Evolutionary conservation across 768 basidiomycete species (phyloP), one percentile per base, ranked within the genome.

Genomic region (Lactarius evosmus): DNA sequence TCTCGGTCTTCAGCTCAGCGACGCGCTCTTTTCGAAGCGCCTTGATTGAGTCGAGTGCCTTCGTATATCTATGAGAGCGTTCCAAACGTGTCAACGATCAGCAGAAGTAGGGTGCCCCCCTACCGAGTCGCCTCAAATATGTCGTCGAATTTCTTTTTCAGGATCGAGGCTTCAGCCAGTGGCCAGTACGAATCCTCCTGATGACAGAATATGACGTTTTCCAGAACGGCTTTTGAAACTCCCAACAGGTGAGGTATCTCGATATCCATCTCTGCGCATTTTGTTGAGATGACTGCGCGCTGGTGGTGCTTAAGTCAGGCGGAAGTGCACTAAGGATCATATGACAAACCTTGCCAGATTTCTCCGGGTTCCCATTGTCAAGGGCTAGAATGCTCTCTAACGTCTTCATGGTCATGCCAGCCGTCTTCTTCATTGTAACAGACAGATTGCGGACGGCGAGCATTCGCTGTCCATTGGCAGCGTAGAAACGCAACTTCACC

Each of bases 161-260:
- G 76, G 0, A 86, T 83, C 12, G 91, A 78, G 2, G 96, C 91
- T 69, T 98, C 97, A 0, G 95, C 82, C 27, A 99, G 81, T 0
- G 97, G 97, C 97, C 97, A 99, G 70, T 93, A 98, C 0, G 94
- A 95, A 58, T 99, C 97, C 71, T 99, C 97, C 75, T 99, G 97
- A 74, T 99, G 97, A 75, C 97, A 99, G 71, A 99, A 99, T 55
- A 99, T 98, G 70, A 99, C 97, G 72, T 98, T 98, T 70, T 98
- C 96, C 27, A 98, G 85, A 38, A 99, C 95, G n/a, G 95, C 89
- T 74, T 95, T 97, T 14, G 94, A 97, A 14, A 98, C 97, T 33
- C 97, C 97, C 19, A 98, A 83, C 17, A 98, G 76, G 46, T 90
- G 84, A 22, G 97, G 97, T 55, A 98, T 95, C 73, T 98, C 97